Base-by-base conservation (phyloP, 2,329 filamentous ascomycete genomes). In the Graphilbum fragrans region DNA sequence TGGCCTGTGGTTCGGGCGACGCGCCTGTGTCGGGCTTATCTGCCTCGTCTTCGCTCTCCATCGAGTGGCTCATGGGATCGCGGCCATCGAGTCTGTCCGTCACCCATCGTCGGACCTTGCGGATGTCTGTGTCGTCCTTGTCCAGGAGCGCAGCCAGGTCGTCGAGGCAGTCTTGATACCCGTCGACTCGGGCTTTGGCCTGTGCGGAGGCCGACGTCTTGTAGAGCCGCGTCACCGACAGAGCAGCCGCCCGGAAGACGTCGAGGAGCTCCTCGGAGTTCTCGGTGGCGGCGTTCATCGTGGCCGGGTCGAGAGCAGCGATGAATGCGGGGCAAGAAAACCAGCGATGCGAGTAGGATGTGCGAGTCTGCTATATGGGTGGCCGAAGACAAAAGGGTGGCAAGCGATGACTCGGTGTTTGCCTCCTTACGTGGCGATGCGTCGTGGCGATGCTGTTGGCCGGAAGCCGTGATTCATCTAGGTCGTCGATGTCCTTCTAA, bases 171-270 rank as follows among this genome's bases (percentile, higher is more conserved):
- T 96, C 88, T 58, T 95, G 88, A 53, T 95, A 96, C 21, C 92
- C 92, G 32, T 88, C 81, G 39, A 75, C 65, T 38, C 85, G 78
- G 37, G 86, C 79, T 53, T 80, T 80, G 38, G 80, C 71, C 57
- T 92, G 80, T 38, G 85, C 83, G 25, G 78, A 70, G 12, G 85
- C 82, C 3, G 90, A 90, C 32, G 81, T 88, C 63, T 94, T 95
- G 67, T 96, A 96, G 14, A 98, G 78, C 55, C 93, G 94, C 37
- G 92, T 96, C 42, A 96, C 88, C 6, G 87, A 94, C 27, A 95
- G 71, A 18, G 92, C 92, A 27, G 92, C 92, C 16, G 83, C 79
- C 60, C 87, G 92, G 71, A 98, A 98, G 44, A 86, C 81, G 52
- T 90, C 81, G 44, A 95, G 77, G 37, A 95, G 77, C 55, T 78